Evolutionary conservation across 257 asterid genomes (phyloP), one percentile per base, ranked within the genome.

Genomic region (Ilex asprella): DNA sequence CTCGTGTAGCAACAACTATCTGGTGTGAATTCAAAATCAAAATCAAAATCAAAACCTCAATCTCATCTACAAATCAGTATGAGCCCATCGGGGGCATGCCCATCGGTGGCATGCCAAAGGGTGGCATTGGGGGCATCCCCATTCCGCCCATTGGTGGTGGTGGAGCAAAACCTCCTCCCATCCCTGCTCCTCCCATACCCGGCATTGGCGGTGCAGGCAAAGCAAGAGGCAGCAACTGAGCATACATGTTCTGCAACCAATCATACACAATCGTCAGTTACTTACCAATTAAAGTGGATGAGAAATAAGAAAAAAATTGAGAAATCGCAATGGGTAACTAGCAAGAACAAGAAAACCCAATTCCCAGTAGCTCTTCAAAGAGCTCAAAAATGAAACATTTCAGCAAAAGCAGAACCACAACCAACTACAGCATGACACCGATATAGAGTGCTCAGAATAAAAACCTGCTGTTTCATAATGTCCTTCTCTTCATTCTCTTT

Each of bases 51-150:
- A 21, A 21, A 21, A 21, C 27, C 27, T 55, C 30, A 59, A 11
- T 49, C 55, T 27, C 44, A 50, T 27, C 67, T 49, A 52, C 67
- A 69, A 31, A 76, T 84, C 79, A 93, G 72, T 93, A 93, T 41
- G 97, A 70, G 12, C 95, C 99, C 99, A 93, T 89, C 56, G 86
- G 83, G 50, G 97, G 97, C 96, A 93, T 93, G 75, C 99, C 99
- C 27, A 21, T 89, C 56, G 87, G 83, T 53, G 97, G 97, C 96
- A 93, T 93, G 75, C 99, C 99, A 67, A 79, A 89, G n/a, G 94
- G 88, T 15, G 91, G 91, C 96, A 87, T 87, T 29, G 95, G 91
- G 16, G 96, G 95, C 96, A 91, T 91, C 54, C 96, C 95, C 92
- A 84, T 82, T 67, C 96, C 89, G 30, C 79, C 84, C 94, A 84